Evolutionary conservation across 1,139 yeast genomes (phyloP), one percentile per base, ranked within the genome.

Genomic region (Candida neerlandica): DNA sequence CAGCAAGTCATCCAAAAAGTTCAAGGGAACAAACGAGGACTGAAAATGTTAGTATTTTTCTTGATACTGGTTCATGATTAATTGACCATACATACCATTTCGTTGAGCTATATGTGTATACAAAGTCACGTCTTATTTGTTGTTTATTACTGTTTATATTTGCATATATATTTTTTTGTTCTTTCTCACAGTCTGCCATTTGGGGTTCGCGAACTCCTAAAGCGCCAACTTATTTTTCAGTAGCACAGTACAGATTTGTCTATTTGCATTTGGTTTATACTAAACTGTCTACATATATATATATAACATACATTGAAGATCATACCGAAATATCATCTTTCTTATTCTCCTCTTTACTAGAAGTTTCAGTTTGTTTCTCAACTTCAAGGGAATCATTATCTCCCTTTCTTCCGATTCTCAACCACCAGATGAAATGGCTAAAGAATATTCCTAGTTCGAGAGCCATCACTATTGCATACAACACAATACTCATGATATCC

Each of bases 21-120:
- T 94, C 43, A 92, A 75, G 2, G 98, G 96, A 26, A 84, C 78
- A 65, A 94, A 94, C 7, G 85, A 77, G 43, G 95, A 86, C 87
- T 53, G 23, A 2, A 43, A 10, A 12, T 16, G 53, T 47, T 47
- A 47, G 47, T 50, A 43, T n/a, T 19, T 3, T 3, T n/a, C 9
- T 4, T 19, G 18, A n/a, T 11, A 7, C n/a, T 16, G 11, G 16
- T 2, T 18, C 4, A 4, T 21, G 9, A 7, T 18, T n/a, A 11
- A 14, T 32, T 16, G 14, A 11, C 11, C 12, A 10, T 7, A 43
- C 46, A 30, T 43, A 43, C 46, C 46, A 43, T 43, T 33, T 32
- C 14, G 33, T 12, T 30, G 16, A 4, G 35, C 14, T 32, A 15
- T 32, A 5, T 15, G 12, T 32, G 18, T n/a, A n/a, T 15, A 5